Conservation (phyloP, 352 stramenopile genomes). For the Globisporangium carolinianum region DNA sequence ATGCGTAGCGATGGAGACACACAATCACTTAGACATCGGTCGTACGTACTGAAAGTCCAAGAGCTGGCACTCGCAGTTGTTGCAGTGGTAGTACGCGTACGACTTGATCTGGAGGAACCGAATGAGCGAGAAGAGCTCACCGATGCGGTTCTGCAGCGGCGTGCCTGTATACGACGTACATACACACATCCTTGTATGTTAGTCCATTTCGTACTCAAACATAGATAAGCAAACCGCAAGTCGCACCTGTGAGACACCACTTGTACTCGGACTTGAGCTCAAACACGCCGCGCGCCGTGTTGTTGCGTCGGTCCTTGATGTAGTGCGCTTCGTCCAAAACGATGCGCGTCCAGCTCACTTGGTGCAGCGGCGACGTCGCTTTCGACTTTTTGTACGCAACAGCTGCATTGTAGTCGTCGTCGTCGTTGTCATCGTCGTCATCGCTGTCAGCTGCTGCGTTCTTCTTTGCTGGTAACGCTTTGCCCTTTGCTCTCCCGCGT, state of each 20-base stretch:
- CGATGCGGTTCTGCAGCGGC: slow-evolving; percentile 94
- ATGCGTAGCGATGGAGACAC: background rate
- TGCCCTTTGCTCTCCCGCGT: slow-evolving; percentile 25
- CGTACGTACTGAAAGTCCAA: slow-evolving; percentile 92
- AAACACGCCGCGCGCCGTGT: slow-evolving; percentile 96
- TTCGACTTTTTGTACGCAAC: slow-evolving; percentile 26
- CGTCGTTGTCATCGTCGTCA: slow-evolving; percentile 24
- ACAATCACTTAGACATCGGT: background rate
- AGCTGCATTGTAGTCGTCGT: slow-evolving; percentile 15
- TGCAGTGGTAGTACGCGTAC: slow-evolving; percentile 98
- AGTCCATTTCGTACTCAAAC: background rate
- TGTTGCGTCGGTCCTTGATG: slow-evolving; percentile 91
- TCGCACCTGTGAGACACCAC: slow-evolving; percentile 95
- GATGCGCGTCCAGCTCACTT: slow-evolving; percentile 95
- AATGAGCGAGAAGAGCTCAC: slow-evolving; percentile 96
- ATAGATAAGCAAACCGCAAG: background rate
- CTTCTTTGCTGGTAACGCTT: slow-evolving; percentile 7
- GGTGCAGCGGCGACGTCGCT: slow-evolving; percentile 83
- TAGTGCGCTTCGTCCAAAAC: slow-evolving; percentile 96
- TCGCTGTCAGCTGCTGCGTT: slow-evolving; percentile 21
- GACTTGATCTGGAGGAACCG: slow-evolving; percentile 96
- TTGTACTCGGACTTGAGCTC: slow-evolving; percentile 94
- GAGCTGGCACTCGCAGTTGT: slow-evolving; percentile 91
- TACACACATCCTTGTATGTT: background rate
- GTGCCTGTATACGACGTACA: slow-evolving; percentile 33